Evolutionary conservation across 768 basidiomycete species (phyloP), one percentile per base, ranked within the genome.

Genomic region (Nevesoporus exiguus): DNA sequence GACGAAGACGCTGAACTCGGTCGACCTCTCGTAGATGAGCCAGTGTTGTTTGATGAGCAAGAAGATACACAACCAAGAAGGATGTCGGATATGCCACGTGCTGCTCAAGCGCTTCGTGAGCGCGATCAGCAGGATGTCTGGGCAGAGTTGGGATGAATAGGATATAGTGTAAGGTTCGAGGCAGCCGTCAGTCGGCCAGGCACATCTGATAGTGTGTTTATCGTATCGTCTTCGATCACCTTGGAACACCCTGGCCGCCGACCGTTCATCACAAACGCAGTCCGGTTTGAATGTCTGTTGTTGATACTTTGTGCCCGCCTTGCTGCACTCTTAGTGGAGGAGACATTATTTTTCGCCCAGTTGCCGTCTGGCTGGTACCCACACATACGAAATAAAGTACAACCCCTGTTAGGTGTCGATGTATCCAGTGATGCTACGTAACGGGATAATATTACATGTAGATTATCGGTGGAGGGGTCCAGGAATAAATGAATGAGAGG

Each of bases 41-140:
- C 80, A 25, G 76, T 85, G 29, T 63, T 90, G 39, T 90, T 88
- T 67, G 89, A 90, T 59, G 79, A 77, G 5, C 73, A 71, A 36
- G 77, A 74, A 57, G 68, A 63, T 62, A 59, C 48, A 43, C 73
- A 34, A 47, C 66, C 39, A 5, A 17, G 49, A 58, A 64, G 47
- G 43, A 73, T 77, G 61, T 73, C 78, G 7, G 78, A 79, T 48
- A 86, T 85, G 84, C 85, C 86, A 5, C 78, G 74, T 31, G 83
- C 80, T 14, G 81, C 68, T 19, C 77, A 82, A 62, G 80, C 78
- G 8, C 63, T 70, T n/a, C 72, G 69, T 47, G 80, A 85, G 22
- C 74, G 85, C 41, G 87, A 90, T 59, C 68, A 71, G 5, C 81
- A 83, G 62, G 88, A 90, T 59, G 74, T 85, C 42, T 90, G 88